phyloP scores from a whole-genome alignment of 2,329 filamentous ascomycete genomes.

The Cladophialophora immunda region DNA sequence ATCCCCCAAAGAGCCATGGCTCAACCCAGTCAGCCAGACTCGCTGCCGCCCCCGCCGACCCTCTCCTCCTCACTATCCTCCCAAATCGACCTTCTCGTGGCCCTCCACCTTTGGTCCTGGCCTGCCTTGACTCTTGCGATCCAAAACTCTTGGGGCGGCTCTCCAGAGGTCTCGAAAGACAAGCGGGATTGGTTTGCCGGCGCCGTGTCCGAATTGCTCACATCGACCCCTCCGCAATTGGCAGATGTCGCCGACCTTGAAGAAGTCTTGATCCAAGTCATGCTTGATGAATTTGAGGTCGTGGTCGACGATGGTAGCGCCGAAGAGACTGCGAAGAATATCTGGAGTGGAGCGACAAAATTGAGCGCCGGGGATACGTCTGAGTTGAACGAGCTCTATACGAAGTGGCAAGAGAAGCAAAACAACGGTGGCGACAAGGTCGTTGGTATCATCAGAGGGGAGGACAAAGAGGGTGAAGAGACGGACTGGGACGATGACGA shows the following conservation, averaged over 20 bases:
- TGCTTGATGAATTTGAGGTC: conserved; percentile 95
- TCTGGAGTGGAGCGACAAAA: conserved; percentile 74
- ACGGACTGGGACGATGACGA: conserved; percentile 66
- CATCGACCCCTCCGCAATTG: conserved; percentile 58
- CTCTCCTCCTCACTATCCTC: conserved; percentile 60
- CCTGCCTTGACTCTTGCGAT: conserved; percentile 86
- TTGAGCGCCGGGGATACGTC: conserved; percentile 45
- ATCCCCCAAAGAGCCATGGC: conserved; percentile 22
- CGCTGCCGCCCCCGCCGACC: conserved; percentile 14
- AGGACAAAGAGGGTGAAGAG: conserved; percentile 62
- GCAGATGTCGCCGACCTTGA: conserved; percentile 83
- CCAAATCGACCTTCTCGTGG: conserved; percentile 86
- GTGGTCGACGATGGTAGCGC: conserved; percentile 90
- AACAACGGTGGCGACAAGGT: conserved; percentile 49
- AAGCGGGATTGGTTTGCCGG: conserved; percentile 98
- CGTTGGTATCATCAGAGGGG: conserved; percentile 30
- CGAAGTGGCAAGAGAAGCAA: conserved; percentile 51
- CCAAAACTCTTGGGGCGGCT: conserved; percentile 79
- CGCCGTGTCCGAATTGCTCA: conserved; percentile 81
- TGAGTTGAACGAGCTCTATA: conserved; percentile 69
- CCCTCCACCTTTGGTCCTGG: conserved; percentile 87
- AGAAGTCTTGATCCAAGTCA: conserved; percentile 83
- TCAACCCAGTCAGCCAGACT: neutral
- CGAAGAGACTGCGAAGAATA: conserved; percentile 74
- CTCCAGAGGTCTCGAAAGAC: conserved; percentile 70